Base-by-base conservation (phyloP, 1,284 basidiomycete species). In the Heterobasidion occidentale region DNA sequence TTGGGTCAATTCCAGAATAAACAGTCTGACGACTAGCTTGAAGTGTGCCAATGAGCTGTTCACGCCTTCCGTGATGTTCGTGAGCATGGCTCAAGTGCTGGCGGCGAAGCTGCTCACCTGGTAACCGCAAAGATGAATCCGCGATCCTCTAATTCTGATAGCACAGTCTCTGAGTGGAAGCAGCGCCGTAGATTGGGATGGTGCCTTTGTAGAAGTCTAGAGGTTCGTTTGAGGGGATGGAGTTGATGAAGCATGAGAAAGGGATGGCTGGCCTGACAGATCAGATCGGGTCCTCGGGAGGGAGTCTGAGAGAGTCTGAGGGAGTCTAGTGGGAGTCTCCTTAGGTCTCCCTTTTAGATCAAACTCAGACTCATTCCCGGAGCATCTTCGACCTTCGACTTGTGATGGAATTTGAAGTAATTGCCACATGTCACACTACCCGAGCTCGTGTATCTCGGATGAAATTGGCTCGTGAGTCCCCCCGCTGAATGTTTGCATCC, bases 1-100 rank as follows among this genome's bases (percentile, higher is more conserved):
- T 93, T 0, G 97, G 97, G 69, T 99, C 97, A 52, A 98, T 81
- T 44, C 96, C 96, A 12, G 86, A 78, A 68, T 99, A 99, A 15
- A 95, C 79, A 0, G 83, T 84, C 59, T 79, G 82, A 14, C 68
- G 71, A 50, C 67, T 59, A 53, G 61, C 63, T 42, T 65, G 59
- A 14, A 77, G 62, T 46, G 70, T 70, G n/a, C 56, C 59, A 15
- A 68, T 65, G 11, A 83, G 71, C 36, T 69, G 68, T 52, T 76
- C 70, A 48, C 70, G 71, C 60, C 70, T 68, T 53, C 34, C 27
- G 6, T 27, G 27, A 27, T 17, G 19, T 3, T 12, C 33, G 11
- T 14, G 8, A 34, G 33, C 8, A 15, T 27, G 9, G 46, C 48
- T 57, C 46, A 27, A 45, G 36, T 9, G 36, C 34, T n/a, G n/a